Percentiles rank a stretch among this genome's conserved stretches.
These are phyloP conservation scores for Microbotryum saponariae DNA, from an alignment of 1,284 basidiomycete genomes.

Conservation along the genomic window DNA sequence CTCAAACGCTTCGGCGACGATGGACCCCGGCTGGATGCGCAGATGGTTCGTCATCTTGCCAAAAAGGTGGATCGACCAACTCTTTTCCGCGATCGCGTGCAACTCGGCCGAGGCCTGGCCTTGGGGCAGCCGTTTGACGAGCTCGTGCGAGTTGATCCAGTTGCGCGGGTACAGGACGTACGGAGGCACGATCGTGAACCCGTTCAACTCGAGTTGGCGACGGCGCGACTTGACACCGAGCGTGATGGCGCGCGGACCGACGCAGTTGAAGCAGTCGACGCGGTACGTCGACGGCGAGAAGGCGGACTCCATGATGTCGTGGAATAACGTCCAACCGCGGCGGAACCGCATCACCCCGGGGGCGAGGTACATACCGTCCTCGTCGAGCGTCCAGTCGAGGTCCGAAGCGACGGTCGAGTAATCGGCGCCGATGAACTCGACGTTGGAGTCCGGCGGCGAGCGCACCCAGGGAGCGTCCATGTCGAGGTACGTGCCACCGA, in stretches of 20 bases:
- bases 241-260: slow-evolving; percentile 26
- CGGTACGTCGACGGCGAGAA: slow-evolving; percentile 22
- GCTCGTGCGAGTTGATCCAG: slow-evolving; percentile 25
- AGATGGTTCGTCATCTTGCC: slow-evolving; percentile 31
- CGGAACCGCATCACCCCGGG: slow-evolving; percentile 26
- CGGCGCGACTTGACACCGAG: slow-evolving; percentile 12
- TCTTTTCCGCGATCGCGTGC: slow-evolving; percentile 5
- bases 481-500: slow-evolving; percentile 30
- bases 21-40: slow-evolving; percentile 15
- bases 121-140: slow-evolving; percentile 13
- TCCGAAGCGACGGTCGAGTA: slow-evolving; percentile 20
- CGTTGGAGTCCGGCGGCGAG: slow-evolving; percentile 20
- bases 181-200: slow-evolving; percentile 22
- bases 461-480: slow-evolving; percentile 27
- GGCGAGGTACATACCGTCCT: slow-evolving; percentile 28
- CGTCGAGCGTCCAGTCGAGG: slow-evolving; percentile 30
- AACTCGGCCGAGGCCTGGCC: slow-evolving; percentile 9
- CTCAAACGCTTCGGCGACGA: slow-evolving; percentile 22
- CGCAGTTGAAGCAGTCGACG: slow-evolving; percentile 26
- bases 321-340: slow-evolving; percentile 27
- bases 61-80: slow-evolving; percentile 27
- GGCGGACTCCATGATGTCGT: slow-evolving; percentile 22
- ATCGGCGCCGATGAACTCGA: slow-evolving; percentile 29
- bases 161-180: slow-evolving; percentile 22
- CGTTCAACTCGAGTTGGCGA: slow-evolving; percentile 22